A percentile compares a stretch with the other conserved stretches of the same genome.
Conservation (phyloP, 805 yeast genomes). For the Metschnikowia chrysomelidarum region DNA sequence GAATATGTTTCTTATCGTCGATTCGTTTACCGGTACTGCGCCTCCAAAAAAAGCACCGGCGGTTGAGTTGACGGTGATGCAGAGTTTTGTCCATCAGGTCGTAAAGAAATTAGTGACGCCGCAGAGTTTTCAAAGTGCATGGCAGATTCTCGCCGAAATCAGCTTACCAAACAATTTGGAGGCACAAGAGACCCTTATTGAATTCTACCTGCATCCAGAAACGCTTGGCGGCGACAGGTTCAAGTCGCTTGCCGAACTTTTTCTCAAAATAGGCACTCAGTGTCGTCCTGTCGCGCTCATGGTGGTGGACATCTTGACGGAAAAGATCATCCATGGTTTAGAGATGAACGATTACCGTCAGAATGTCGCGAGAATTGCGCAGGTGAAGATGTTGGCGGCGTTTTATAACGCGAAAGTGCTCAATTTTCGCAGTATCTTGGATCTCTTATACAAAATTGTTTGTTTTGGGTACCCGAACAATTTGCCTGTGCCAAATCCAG, state of each 20-base stretch:
- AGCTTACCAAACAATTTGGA: conserved; percentile 46
- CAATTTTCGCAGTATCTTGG: conserved; percentile 44
- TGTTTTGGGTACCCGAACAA: conserved; percentile 64
- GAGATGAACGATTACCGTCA: conserved; percentile 59
- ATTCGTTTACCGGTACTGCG: conserved; percentile 35
- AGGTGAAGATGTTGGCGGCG: conserved; percentile 58
- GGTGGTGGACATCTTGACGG: conserved; percentile 63
- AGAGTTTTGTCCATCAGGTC: conserved; percentile 17
- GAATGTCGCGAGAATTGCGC: conserved; percentile 61
- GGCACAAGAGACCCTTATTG: conserved; percentile 29
- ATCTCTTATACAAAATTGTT: conserved; percentile 53
- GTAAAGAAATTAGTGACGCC: conserved; percentile 11
- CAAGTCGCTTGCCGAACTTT: conserved; percentile 45
- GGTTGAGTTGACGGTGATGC: conserved; percentile 6
- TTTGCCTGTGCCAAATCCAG: conserved; percentile 51
- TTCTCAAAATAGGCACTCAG: conserved; percentile 28
- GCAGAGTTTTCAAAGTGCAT: conserved; percentile 1
- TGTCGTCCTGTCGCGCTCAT: conserved; percentile 41
- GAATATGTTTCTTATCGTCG: conserved; percentile 50
- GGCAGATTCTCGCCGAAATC: conserved; percentile 24
- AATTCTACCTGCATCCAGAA: conserved; percentile 58
- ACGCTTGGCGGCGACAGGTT: conserved; percentile 58
- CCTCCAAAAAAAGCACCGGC: conserved; percentile 1
- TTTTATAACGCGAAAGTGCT: conserved; percentile 50
- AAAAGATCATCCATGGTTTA: conserved; percentile 61